These are phyloP conservation scores for Zoysia japonica DNA, from an alignment of 176 grass and related monocot species.

Conservation along the genomic window DNA sequence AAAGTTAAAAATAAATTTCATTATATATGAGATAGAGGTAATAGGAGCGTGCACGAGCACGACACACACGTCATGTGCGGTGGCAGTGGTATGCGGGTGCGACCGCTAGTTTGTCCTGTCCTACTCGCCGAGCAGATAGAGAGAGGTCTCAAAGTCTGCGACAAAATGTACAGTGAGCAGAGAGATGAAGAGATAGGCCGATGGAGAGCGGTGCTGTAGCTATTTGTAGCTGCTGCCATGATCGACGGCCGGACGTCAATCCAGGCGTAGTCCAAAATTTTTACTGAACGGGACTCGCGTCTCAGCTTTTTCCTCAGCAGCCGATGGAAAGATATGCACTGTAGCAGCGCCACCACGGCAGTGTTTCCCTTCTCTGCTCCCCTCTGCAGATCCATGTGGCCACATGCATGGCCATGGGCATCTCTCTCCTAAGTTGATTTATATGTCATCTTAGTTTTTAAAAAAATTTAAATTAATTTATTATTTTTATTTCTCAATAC, in stretches of 20 bases:
- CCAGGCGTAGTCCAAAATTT: conserved; percentile 26
- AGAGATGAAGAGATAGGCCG: neutral
- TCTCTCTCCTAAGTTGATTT: too few species aligned
- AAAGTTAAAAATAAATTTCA: too few species aligned
- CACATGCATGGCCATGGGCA: neutral
- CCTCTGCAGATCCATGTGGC: conserved; percentile 13
- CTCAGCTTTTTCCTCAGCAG: neutral
- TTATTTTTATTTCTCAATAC: too few species aligned
- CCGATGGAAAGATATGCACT: neutral
- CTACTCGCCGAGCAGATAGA: neutral
- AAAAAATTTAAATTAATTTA: too few species aligned
- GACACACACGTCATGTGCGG: neutral
- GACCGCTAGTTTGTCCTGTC: conserved; percentile 47
- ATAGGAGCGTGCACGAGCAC: neutral
- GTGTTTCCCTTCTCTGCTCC: neutral
- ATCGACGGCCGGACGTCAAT: conserved; percentile 29
- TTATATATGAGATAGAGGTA: neutral
- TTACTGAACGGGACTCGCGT: neutral
- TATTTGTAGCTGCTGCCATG: neutral
- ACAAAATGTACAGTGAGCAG: conserved; percentile 44
- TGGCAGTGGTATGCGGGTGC: conserved; percentile 14
- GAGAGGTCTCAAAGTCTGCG: conserved; percentile 23
- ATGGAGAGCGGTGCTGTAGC: neutral
- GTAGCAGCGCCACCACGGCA: neutral
- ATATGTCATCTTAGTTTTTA: too few species aligned